Evolutionary conservation across 2,329 filamentous ascomycete genomes (phyloP).

Genomic region (Lachnellula suecica): DNA sequence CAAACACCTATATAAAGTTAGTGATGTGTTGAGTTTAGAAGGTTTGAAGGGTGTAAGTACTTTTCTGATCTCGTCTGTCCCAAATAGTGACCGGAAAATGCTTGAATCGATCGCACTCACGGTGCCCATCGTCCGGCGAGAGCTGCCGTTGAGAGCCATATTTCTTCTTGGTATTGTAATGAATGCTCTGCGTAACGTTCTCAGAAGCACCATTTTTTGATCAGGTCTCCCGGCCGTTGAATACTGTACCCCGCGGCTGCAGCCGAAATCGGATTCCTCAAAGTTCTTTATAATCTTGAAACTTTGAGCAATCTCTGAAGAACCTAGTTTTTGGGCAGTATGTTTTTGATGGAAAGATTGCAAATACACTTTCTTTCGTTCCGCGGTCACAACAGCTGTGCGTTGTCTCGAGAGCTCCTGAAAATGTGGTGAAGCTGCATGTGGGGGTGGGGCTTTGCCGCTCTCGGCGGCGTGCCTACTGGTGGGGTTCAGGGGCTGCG

Average conservation of each 20-base stretch:
- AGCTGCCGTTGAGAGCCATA: neutral
- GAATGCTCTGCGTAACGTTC: neutral
- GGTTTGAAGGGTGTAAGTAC: constrained; percentile 12
- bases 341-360: too few relatives aligned
- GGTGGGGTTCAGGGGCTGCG: neutral
- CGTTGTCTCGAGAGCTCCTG: neutral
- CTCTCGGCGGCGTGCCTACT: neutral
- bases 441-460: constrained; percentile 12
- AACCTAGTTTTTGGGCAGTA: too few relatives aligned
- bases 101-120: constrained; percentile 44
- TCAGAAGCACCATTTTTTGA: neutral
- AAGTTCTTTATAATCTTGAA: neutral
- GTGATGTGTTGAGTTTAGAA: too few relatives aligned
- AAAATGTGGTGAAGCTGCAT: neutral
- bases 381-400: neutral
- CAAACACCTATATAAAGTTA: constrained; percentile 43
- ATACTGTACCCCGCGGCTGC: neutral
- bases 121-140: constrained; percentile 18
- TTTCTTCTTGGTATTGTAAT: neutral
- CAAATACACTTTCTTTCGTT: neutral
- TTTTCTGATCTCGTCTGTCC: constrained; percentile 49
- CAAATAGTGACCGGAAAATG: constrained; percentile 51
- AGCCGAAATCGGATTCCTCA: neutral
- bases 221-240: neutral
- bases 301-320: neutral